Evolutionary conservation across 1,284 basidiomycete genomes (phyloP), one percentile per base, ranked within the genome.

Genomic region (Irpex rosettiformis): DNA sequence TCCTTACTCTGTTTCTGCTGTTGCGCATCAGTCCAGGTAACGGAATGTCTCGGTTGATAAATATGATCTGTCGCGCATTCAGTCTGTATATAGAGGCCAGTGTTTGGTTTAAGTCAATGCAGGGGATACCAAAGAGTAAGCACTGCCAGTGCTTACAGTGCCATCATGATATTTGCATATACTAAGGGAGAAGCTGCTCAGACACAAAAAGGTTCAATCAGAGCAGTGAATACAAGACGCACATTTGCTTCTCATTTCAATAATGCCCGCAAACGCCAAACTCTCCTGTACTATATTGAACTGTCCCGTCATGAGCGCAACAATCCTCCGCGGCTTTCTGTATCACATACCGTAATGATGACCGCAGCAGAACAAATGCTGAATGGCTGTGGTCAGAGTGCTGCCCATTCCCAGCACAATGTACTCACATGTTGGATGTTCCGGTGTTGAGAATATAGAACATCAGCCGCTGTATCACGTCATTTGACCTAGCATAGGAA

Each of bases 241-340:
- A 51, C 48, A 24, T 51, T 51, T 51, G 27, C 48, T 51, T 28
- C 48, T 51, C 24, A 51, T 25, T 24, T 51, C 48, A 51, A 51
- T 51, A 27, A 51, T 25, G 1, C 48, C 48, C 6, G 25, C 48
- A n/a, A 51, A 51, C 48, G 27, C 22, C 48, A 51, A 24, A n/a
- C 27, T 51, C 13, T 51, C 27, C 24, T 10, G 48, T n/a, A 28
- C 8, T 3, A 28, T 11, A 28, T 51, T 51, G 48, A 51, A 51
- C 48, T 51, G 27, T 27, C 13, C 13, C 7, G 13, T 7, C 18
- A 10, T 51, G 11, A 51, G 48, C 48, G 48, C 11, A 47, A 47
- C 33, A 47, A 8, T 18, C 22, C 18, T 16, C 22, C 10, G 25
- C 3, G 7, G 48, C 6, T 27, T 45, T 18, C 21, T 8, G 33